These are phyloP conservation scores for Leishmania martiniquensis DNA, from an alignment of 208 protist genomes.

Conservation along the genomic window DNA sequence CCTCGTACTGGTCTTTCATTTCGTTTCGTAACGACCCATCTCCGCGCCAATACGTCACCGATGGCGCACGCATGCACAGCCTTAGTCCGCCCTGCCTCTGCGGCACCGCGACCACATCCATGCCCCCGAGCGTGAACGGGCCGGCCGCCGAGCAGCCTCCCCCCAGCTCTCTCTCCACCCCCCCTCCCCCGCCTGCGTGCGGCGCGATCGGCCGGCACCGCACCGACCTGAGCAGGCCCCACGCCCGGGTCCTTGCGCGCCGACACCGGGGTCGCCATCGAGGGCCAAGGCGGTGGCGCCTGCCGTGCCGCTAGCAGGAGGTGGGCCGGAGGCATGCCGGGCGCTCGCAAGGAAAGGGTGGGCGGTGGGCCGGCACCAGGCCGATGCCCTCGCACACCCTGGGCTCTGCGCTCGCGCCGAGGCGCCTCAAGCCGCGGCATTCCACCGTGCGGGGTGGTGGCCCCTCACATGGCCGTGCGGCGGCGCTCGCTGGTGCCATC, in stretches of 20 bases:
- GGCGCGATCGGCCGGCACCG: not conserved
- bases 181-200: not conserved
- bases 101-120: not conserved
- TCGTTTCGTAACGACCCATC: too few species aligned
- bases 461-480: not conserved
- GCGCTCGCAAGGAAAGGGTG: not conserved
- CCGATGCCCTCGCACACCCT: not conserved
- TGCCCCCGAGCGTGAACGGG: not conserved
- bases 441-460: not conserved
- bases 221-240: not conserved
- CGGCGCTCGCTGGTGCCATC: not conserved
- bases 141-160: not conserved
- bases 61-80: too few species aligned
- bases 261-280: not conserved
- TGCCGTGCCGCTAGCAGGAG: not conserved
- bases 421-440: not conserved
- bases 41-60: too few species aligned
- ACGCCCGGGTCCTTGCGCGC: not conserved
- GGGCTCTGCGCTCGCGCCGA: not conserved
- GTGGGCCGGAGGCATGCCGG: not conserved
- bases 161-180: too few species aligned
- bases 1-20: too few species aligned
- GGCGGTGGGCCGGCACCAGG: not conserved
- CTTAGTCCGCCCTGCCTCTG: not conserved
- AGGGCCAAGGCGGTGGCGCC: not conserved